Evolutionary conservation across 371 early-diverging fungal species (phyloP).

Genomic region (Mucor saturninus): DNA sequence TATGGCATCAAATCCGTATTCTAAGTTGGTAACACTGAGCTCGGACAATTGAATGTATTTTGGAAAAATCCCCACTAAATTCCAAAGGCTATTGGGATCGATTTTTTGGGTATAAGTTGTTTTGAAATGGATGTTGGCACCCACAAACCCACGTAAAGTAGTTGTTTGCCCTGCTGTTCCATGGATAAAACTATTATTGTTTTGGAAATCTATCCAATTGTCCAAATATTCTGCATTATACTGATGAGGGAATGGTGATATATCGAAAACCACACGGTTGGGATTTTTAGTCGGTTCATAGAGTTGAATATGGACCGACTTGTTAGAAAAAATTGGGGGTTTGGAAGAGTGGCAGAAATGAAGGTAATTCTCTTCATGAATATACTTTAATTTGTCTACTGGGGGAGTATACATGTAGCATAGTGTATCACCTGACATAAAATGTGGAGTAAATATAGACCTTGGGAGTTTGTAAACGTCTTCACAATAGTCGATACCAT

Average conservation of each 20-base stretch:
- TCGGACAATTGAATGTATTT: slow-evolving; percentile 27
- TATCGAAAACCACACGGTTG: neutral
- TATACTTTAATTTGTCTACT: no score
- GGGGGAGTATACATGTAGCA: no score
- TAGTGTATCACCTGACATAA: no score
- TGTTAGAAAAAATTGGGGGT: no score
- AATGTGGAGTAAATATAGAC: no score
- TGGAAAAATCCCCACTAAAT: slow-evolving; percentile 40
- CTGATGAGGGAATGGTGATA: neutral
- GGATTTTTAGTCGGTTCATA: slow-evolving; percentile 4
- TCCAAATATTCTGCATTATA: neutral
- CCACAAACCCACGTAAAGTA: neutral
- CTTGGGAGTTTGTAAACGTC: no score
- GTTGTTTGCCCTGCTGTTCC: neutral
- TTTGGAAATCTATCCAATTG: slow-evolving; percentile 1
- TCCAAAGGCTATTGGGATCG: slow-evolving; percentile 19
- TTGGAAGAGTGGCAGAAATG: no score
- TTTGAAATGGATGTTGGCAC: neutral
- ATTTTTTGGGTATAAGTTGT: neutral
- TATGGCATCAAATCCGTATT: neutral
- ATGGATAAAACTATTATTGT: neutral
- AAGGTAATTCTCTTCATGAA: no score
- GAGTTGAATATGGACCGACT: no score
- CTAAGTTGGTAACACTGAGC: slow-evolving; percentile 15
- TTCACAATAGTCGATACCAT: no score